Evolutionary conservation across 257 asterid species (phyloP), one percentile per base, ranked within the genome.

Genomic region (Ajuga chamaepitys): DNA sequence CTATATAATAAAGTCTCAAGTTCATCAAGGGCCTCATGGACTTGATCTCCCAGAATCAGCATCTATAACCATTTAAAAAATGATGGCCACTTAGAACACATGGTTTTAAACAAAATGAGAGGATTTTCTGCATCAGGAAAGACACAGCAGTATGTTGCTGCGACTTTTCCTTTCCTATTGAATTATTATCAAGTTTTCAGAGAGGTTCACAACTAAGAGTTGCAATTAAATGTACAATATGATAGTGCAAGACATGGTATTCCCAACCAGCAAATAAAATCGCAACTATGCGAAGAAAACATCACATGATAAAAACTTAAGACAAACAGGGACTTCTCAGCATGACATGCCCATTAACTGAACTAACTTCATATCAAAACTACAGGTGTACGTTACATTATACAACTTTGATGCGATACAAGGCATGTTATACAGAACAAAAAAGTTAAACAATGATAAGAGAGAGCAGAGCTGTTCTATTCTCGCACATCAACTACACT

Each of bases 31-130:
- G 97, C 97, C 80, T 89, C 88, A 20, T 74, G 58, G 9, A 93
- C 98, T 56, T 78, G 87, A 78, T 93, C 97, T 82, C 98, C 98
- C 11, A 84, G 88, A 73, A 93, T 80, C 72, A 89, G 75, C 84
- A 88, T 70, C 98, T 91, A 74, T 58, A 52, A 79, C 58, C 48
- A 70, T 32, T 45, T 52, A 46, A 71, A 68, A 55, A 28, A 44
- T 16, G 22, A 46, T 41, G 4, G 57, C 40, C 62, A 50, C 52
- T 66, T 30, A 35, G 64, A 57, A 34, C 52, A 64, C 44, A 75
- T 35, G 58, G 48, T 65, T 71, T 50, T 20, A 65, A 25, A 62
- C 21, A 66, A 24, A 16, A 35, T 18, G 22, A 58, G 30, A 42
- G 18, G 32, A 4, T n/a, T 11, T 35, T 20, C 9, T 5, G 12